Conservation (phyloP, 108 stramenopile genomes). For the Cyclotella atomus region DNA sequence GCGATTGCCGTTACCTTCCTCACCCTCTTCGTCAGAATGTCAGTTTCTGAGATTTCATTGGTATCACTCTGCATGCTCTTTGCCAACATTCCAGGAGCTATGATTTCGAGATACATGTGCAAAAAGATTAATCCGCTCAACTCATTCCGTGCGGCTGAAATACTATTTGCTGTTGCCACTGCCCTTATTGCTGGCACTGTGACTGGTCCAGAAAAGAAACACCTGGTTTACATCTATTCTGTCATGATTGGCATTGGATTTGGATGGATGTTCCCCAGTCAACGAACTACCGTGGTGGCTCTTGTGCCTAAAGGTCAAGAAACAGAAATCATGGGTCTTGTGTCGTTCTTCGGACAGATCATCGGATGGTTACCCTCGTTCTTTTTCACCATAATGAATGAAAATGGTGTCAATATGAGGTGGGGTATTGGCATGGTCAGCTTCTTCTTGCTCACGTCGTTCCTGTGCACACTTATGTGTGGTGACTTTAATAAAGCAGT, state of each 20-base stretch:
- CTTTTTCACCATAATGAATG: conserved; percentile 74
- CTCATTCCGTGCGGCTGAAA: conserved; percentile 40
- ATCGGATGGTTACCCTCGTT: conserved; percentile 76
- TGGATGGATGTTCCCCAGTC: conserved; percentile 60
- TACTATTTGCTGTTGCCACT: conserved; percentile 32
- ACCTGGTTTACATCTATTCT: conserved; percentile 36
- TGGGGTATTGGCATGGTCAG: conserved; percentile 40
- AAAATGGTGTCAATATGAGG: conserved; percentile 62
- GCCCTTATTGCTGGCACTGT: conserved; percentile 45
- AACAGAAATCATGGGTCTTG: conserved; percentile 68
- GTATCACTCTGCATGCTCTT: conserved; percentile 49
- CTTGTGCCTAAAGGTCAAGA: conserved; percentile 57
- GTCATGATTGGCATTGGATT: conserved; percentile 27
- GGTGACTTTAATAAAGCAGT: conserved; percentile 34
- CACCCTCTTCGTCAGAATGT: conserved; percentile 46
- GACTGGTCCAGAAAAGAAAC: conserved; percentile 40
- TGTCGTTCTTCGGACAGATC: conserved; percentile 58
- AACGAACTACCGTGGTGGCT: conserved; percentile 40
- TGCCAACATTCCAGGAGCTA: conserved; percentile 55
- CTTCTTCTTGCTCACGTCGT: conserved; percentile 30
- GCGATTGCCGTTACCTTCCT: conserved; percentile 65
- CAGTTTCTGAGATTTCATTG: conserved; percentile 42
- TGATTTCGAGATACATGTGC: conserved; percentile 48
- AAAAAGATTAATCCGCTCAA: conserved; percentile 50
- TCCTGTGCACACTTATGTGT: conserved; percentile 35